These are phyloP conservation scores for Extremus antarcticus DNA, from an alignment of 495 filamentous ascomycete genomes.

Conservation along the genomic window DNA sequence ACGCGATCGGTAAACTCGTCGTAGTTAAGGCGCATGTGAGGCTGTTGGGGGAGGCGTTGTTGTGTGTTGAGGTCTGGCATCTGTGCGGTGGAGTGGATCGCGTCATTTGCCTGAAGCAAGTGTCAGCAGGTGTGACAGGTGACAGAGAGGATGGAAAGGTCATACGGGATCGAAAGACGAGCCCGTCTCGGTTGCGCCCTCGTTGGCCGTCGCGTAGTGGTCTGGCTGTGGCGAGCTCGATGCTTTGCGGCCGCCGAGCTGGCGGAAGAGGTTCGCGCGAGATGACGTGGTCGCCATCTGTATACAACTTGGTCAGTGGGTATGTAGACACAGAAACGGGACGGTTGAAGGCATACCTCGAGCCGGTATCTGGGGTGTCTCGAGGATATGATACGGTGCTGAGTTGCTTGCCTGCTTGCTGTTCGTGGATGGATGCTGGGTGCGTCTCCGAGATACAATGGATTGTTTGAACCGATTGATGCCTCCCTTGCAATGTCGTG, in stretches of 20 bases:
- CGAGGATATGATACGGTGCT: too few relatives aligned
- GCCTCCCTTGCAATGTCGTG: too few relatives aligned
- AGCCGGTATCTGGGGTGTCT: too few relatives aligned
- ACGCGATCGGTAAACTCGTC: neutral
- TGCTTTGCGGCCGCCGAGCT: constrained; percentile 9
- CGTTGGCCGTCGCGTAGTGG: neutral
- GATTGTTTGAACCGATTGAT: too few relatives aligned
- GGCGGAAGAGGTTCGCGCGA: constrained; percentile 10
- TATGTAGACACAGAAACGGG: too few relatives aligned
- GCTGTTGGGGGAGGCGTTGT: neutral
- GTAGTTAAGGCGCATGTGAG: constrained; percentile 4
- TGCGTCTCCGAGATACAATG: too few relatives aligned
- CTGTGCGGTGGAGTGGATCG: constrained; percentile 16
- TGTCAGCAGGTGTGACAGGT: too few relatives aligned
- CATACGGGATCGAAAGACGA: constrained; percentile 8
- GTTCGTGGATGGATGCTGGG: too few relatives aligned
- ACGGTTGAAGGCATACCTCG: too few relatives aligned
- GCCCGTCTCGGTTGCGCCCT: constrained; percentile 1
- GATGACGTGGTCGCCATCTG: constrained; percentile 6
- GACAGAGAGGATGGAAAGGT: too few relatives aligned
- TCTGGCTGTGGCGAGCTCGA: neutral
- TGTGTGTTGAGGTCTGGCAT: constrained; percentile 1
- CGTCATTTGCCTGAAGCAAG: too few relatives aligned
- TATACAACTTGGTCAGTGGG: neutral
- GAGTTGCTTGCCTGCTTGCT: too few relatives aligned